These are phyloP conservation scores for Phialocephala sp. DNA, from an alignment of 2,329 filamentous ascomycete species.

Conservation along the genomic window DNA sequence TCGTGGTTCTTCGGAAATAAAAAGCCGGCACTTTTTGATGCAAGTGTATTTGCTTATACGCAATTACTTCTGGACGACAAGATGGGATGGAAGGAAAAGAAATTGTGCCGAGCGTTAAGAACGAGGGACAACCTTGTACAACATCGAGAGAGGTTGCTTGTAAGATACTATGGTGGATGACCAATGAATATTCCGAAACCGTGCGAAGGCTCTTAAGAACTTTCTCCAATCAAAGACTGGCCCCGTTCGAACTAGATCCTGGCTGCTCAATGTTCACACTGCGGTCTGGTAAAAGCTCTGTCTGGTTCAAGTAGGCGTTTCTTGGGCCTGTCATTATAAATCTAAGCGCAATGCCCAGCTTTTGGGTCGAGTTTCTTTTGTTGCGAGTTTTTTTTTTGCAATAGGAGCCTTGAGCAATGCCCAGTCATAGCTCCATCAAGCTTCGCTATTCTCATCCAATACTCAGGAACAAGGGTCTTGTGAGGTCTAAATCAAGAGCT, in stretches of 20 bases:
- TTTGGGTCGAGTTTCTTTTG: conserved; percentile 14
- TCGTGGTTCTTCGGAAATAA: conserved; percentile 63
- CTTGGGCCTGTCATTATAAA: conserved; percentile 5
- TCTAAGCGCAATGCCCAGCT: conserved; percentile 10
- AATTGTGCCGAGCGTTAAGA: conserved; percentile 61
- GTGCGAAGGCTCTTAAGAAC: not conserved
- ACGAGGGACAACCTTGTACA: conserved; percentile 66
- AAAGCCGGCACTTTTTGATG: conserved; percentile 79
- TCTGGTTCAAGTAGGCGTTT: not conserved
- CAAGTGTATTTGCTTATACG: conserved; percentile 87
- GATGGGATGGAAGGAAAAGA: conserved; percentile 64
- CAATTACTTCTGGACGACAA: conserved; percentile 73
- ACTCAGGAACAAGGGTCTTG: conserved; percentile 1
- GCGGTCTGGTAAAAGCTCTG: not conserved
- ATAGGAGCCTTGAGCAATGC: not conserved
- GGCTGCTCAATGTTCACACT: not conserved
- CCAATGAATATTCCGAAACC: conserved; percentile 12
- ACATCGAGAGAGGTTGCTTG: conserved; percentile 65
- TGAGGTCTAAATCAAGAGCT: conserved; percentile 1
- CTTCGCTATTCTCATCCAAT: not conserved
- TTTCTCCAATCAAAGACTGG: not conserved
- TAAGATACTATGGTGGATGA: conserved; percentile 40
- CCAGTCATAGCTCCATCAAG: not conserved
- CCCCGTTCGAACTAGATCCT: not conserved
- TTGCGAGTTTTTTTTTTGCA: not conserved